phyloP scores from a whole-genome alignment of 176 grass and related monocot species.

The Puccinellia tenuiflora region DNA sequence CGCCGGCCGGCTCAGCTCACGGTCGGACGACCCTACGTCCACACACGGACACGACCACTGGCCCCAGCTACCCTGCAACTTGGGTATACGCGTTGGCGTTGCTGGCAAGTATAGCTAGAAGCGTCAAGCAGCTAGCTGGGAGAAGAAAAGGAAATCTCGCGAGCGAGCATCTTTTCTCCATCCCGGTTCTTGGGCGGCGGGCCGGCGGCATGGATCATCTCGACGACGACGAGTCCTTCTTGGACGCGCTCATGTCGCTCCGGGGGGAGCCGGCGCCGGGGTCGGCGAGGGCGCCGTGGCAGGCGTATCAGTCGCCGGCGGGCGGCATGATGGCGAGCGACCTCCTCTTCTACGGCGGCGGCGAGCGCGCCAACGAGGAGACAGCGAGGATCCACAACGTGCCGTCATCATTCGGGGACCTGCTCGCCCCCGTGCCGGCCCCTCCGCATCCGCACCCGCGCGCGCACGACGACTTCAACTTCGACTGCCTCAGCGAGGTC shows the following conservation, averaged over 20 bases:
- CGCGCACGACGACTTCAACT: constrained; percentile 45
- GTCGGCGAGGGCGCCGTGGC: constrained; percentile 21
- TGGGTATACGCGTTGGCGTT: too few species aligned
- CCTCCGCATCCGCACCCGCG: background rate
- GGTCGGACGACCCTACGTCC: too few species aligned
- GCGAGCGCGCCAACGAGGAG: background rate
- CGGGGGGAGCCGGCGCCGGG: constrained; percentile 36
- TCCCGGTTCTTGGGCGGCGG: background rate
- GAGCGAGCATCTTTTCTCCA: background rate
- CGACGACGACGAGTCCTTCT: constrained; percentile 63
- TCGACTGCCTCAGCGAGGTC: constrained; percentile 68
- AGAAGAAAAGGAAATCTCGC: background rate
- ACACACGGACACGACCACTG: too few species aligned
- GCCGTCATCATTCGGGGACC: constrained; percentile 9
- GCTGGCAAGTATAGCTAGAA: too few species aligned
- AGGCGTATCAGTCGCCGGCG: constrained; percentile 4
- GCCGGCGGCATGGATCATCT: constrained; percentile 44
- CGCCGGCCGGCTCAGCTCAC: background rate
- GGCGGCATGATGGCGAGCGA: constrained; percentile 34
- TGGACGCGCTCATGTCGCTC: constrained; percentile 71
- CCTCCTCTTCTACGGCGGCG: constrained; percentile 47
- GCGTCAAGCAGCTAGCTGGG: background rate
- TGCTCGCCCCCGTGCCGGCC: background rate
- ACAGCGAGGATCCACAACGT: background rate
- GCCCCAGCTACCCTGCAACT: too few species aligned